These are phyloP conservation scores for Juncus inflexus DNA, from an alignment of 176 grass and related monocot species.

Conservation along the genomic window DNA sequence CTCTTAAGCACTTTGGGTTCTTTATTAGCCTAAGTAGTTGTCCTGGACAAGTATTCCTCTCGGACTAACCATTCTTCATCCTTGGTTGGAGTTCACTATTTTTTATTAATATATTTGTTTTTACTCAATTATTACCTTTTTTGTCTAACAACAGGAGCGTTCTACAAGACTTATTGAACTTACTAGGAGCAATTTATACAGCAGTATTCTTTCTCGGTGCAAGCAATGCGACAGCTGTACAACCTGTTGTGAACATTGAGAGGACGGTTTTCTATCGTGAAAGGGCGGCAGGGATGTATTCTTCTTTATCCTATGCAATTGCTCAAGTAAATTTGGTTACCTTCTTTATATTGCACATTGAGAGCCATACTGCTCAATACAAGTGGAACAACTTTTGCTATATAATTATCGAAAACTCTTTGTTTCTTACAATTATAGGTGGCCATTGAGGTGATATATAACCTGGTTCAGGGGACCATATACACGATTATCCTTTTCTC, in stretches of 20 bases:
- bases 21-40: background rate
- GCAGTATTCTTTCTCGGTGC: constrained; percentile 76
- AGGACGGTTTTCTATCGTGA: constrained; percentile 84
- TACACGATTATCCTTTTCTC: constrained; percentile 63
- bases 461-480: constrained; percentile 38
- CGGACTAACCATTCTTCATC: constrained; percentile 1
- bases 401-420: constrained; percentile 7
- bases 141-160: constrained; percentile 36
- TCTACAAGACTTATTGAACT: constrained; percentile 41
- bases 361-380: too few species aligned
- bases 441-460: constrained; percentile 67
- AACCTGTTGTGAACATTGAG: constrained; percentile 68
- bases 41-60: background rate
- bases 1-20: too few species aligned
- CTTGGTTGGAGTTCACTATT: background rate
- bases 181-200: constrained; percentile 78
- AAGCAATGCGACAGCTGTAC: constrained; percentile 54
- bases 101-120: constrained; percentile 14
- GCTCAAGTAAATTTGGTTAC: constrained; percentile 56
- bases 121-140: constrained; percentile 1
- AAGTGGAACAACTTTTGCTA: background rate
- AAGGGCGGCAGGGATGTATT: constrained; percentile 94
- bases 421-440: constrained; percentile 34
- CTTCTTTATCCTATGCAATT: constrained; percentile 78
- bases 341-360: background rate